Base-by-base conservation (phyloP, 306 rosid genomes). In the Pyrus bretschneideri region DNA sequence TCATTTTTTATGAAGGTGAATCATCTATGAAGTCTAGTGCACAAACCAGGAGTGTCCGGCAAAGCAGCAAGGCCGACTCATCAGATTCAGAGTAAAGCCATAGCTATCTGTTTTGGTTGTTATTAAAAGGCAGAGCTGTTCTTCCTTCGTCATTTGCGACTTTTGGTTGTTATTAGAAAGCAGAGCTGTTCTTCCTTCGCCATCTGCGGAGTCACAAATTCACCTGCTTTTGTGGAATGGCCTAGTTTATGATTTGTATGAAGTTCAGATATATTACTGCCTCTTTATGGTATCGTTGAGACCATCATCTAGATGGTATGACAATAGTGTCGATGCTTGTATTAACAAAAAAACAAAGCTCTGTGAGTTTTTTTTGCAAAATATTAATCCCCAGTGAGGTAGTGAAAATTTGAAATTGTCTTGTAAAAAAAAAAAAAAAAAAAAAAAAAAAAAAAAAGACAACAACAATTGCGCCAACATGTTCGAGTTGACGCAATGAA, bases 1-100 rank as follows among this genome's bases (percentile, higher is more conserved):
- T 95, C 27, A 89, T 95, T 72, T 84, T 82, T 62, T 84, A 62
- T 22, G 97, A 95, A 75, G 97, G 97, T 17, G 99, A 92, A 84
- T 89, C 97, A 14, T 94, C 98, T 17, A 14, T 80, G 4, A 83
- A 78, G 81, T 83, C 99, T 35, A 61, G 78, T 68, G 81, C 81
- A 11, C 80, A 85, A 74, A 65, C 87, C 74, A 85, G 85, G 76
- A 95, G 87, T 78, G 96, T 95, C 59, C 85, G 97, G 44, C 96
- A 89, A 78, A 81, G 89, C 86, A 35, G 80, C 58, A 86, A 54
- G 46, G 76, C 85, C 44, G 99, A 95, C 85, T 95, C 96, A 35
- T 95, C 99, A 61, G 97, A 92, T 84, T 95, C 99, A 17, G 99
- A 88, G 76, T 88, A 79, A 73, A 49, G 42, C 64, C 4, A 0